These are phyloP conservation scores for Handroanthus guayacan DNA, from an alignment of 257 asterid genomes.

Conservation along the genomic window DNA sequence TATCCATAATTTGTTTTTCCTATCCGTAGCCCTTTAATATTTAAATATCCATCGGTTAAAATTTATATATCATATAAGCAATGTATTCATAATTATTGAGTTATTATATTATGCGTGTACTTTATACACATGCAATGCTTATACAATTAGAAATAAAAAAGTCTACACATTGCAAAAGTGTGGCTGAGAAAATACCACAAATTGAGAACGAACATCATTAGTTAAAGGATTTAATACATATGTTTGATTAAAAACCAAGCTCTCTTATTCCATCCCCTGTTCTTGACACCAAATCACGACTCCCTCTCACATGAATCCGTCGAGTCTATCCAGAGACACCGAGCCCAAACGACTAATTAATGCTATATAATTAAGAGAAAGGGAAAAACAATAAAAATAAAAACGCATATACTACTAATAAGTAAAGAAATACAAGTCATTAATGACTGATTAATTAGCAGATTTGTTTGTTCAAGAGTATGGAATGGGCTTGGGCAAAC, in stretches of 20 bases:
- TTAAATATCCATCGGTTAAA: too few relatives aligned
- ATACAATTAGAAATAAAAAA: too few relatives aligned
- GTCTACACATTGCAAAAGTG: too few relatives aligned
- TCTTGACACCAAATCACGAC: background rate
- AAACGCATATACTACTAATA: background rate
- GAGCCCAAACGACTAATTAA: too few relatives aligned
- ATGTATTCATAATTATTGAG: too few relatives aligned
- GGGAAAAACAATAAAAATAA: too few relatives aligned
- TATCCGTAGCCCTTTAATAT: too few relatives aligned
- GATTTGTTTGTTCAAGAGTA: conserved; percentile 21
- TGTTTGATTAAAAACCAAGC: background rate
- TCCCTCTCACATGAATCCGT: background rate
- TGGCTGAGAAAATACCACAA: background rate
- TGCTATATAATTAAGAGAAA: background rate
- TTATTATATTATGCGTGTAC: too few relatives aligned
- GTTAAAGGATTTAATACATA: background rate
- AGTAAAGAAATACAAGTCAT: background rate
- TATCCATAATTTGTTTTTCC: too few relatives aligned
- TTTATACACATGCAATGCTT: too few relatives aligned
- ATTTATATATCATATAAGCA: too few relatives aligned
- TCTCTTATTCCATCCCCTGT: background rate
- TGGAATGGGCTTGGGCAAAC: conserved; percentile 48
- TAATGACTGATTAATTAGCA: background rate
- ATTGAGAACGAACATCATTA: background rate
- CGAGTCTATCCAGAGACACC: background rate